Evolutionary conservation across 176 grass and related monocot genomes (phyloP).

Genomic region (Raddia distichophylla): DNA sequence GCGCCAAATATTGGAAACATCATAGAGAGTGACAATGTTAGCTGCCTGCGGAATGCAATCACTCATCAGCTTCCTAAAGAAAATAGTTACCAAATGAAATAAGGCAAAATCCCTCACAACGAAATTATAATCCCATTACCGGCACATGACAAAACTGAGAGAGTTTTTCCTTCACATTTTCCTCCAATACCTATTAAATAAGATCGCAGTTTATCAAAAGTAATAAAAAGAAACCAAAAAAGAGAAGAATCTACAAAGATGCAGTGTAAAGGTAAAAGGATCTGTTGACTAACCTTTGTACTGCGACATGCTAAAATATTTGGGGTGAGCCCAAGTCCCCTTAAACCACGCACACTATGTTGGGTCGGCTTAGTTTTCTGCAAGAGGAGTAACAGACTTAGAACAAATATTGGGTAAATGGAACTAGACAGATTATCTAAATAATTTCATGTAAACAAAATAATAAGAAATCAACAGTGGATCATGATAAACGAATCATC

Average conservation of each 20-base stretch:
- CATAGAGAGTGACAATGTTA: constrained; percentile 72
- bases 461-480: not conserved
- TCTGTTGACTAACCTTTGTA: constrained; percentile 51
- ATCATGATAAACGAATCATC: constrained; percentile 29
- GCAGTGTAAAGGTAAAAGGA: not conserved
- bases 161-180: constrained; percentile 80
- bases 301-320: constrained; percentile 85
- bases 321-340: constrained; percentile 78
- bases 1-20: constrained; percentile 84
- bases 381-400: constrained; percentile 12
- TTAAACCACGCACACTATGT: constrained; percentile 77
- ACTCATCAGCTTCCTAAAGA: constrained; percentile 24
- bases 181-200: constrained; percentile 60
- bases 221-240: constrained; percentile 17
- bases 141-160: constrained; percentile 87
- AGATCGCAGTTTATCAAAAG: constrained; percentile 5
- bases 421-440: not conserved
- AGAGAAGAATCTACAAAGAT: constrained; percentile 8
- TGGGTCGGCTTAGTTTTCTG: constrained; percentile 93
- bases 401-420: constrained; percentile 6
- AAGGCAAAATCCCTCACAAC: not conserved
- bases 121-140: constrained; percentile 44
- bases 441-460: not conserved
- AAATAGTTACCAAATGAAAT: constrained; percentile 5
- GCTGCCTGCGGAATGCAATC: constrained; percentile 52